These are phyloP conservation scores for Nigrograna mackinnonii DNA, from an alignment of 2,329 filamentous ascomycete species.

Conservation along the genomic window DNA sequence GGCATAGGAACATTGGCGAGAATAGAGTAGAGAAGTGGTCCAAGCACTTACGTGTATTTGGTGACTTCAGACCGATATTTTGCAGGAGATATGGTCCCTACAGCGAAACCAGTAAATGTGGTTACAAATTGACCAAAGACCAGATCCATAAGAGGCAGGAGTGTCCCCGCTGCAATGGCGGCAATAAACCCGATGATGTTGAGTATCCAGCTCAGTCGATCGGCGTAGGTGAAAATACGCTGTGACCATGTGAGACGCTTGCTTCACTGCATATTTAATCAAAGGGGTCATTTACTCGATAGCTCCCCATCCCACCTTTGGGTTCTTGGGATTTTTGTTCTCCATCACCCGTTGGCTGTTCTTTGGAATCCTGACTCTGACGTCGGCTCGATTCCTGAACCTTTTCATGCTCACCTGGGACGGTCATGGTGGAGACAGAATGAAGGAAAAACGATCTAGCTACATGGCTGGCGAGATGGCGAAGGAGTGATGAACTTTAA, in stretches of 20 bases:
- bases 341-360: constrained; percentile 3
- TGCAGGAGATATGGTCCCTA: constrained; percentile 31
- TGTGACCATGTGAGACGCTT: constrained; percentile 15
- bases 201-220: constrained; percentile 31
- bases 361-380: not conserved
- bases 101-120: constrained; percentile 48
- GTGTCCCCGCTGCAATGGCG: constrained; percentile 48
- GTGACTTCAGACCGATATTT: constrained; percentile 44
- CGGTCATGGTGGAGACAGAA: constrained; percentile 17
- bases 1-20: not conserved
- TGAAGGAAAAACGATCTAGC: no score
- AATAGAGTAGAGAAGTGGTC: constrained; percentile 11
- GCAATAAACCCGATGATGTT: constrained; percentile 35
- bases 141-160: constrained; percentile 52
- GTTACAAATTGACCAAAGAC: constrained; percentile 56
- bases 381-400: constrained; percentile 3
- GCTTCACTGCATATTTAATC: no score
- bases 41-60: constrained; percentile 38
- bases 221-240: constrained; percentile 41
- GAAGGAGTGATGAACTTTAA: no score
- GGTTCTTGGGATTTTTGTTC: constrained; percentile 12
- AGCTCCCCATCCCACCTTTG: constrained; percentile 22
- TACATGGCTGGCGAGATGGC: no score
- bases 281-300: constrained; percentile 11
- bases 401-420: constrained; percentile 7